Base-by-base conservation (phyloP, 768 basidiomycete species). In the Exsudoporus frostii region DNA sequence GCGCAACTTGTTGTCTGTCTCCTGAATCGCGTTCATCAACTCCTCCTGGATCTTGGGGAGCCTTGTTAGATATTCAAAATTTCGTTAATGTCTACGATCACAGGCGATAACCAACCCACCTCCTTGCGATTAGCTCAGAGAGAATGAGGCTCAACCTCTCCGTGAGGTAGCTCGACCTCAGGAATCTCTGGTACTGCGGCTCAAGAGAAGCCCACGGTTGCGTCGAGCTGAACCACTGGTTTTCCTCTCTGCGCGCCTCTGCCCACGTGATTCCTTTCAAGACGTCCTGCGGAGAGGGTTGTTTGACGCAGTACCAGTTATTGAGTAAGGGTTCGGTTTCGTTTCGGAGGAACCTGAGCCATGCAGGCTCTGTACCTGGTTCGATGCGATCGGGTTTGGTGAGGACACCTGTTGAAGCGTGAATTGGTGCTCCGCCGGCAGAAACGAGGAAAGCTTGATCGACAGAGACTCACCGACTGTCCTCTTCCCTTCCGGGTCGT, bases 351-450 rank as follows among this genome's bases (percentile, higher is more conserved):
- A 81, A 78, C 0, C 67, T 66, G 2, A 87, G 52, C 88, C 88
- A 90, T 2, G 36, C 9, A 0, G n/a, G 24, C 51, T 62, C 63
- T 5, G 64, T 57, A n/a, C 71, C 66, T 0, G 24, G 1, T 4
- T 59, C 60, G 27, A 70, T 86, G 8, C 84, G 79, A 57, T 88
- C 88, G 0, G 86, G 85, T 56, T 91, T 90, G 0, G 87, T 91
- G 19, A 88, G 74, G 17, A 65, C 62, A 14, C 62, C 62, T 65
- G 22, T 32, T 10, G 13, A 22, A 36, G 1, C 2, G 13, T 22
- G 10, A 9, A 15, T 58, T 7, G 5, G 36, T 30, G 14, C 1
- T 29, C 36, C 3, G 7, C 10, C 1, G 3, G 33, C 1, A 34
- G 41, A 5, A 80, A 74, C 0, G 83, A 77, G 0, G 78, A 79